Conservation (phyloP, 352 stramenopile genomes). For the Globisporangium apiculatum region DNA sequence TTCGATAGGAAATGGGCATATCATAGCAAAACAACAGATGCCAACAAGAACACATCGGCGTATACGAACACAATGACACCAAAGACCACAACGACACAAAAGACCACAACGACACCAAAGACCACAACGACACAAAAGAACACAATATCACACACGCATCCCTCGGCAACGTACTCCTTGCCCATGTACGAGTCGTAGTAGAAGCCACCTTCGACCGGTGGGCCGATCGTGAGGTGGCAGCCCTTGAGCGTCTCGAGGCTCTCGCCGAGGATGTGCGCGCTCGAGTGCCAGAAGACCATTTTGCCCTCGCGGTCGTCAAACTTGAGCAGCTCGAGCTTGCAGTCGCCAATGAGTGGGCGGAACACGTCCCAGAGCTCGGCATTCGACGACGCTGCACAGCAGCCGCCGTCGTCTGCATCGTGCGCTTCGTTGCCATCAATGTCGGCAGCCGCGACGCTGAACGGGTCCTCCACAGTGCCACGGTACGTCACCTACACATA, state of each 20-base stretch:
- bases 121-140: neutral
- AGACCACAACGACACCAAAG: neutral
- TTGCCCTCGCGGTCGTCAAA: conserved; percentile 97
- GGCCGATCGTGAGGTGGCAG: conserved; percentile 95
- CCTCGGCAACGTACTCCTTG: conserved; percentile 22
- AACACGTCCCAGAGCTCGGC: conserved; percentile 96
- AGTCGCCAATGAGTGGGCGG: conserved; percentile 95
- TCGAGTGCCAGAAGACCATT: conserved; percentile 97
- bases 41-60: neutral
- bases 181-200: conserved; percentile 99
- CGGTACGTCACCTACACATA: conserved; percentile 77
- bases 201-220: conserved; percentile 94
- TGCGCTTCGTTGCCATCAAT: conserved; percentile 83
- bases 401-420: conserved; percentile 42
- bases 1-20: no score
- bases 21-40: neutral
- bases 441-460: conserved; percentile 75
- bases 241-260: conserved; percentile 96
- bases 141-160: neutral
- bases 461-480: conserved; percentile 58
- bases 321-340: conserved; percentile 96
- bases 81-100: neutral
- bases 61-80: no score
- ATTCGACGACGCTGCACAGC: conserved; percentile 47
- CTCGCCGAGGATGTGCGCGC: conserved; percentile 96